Evolutionary conservation across 768 basidiomycete species (phyloP), one percentile per base, ranked within the genome.

Genomic region (Krasilnikovozyma curviuscula): DNA sequence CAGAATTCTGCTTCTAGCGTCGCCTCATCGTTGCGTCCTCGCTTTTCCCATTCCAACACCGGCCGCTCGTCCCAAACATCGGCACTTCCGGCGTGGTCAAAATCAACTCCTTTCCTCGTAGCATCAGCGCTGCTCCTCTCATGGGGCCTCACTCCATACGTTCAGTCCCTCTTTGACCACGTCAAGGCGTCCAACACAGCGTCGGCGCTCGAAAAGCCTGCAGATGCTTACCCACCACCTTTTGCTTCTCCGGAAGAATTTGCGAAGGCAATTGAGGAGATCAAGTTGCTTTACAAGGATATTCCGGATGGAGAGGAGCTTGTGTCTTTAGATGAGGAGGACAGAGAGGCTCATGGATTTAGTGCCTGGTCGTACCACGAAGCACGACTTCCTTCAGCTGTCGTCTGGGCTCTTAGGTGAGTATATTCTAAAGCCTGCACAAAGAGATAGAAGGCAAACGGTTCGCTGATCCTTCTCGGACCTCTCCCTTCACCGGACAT

Each of bases 331-430:
- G 40, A 47, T 14, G 16, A 32, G 5, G 46, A 47, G 18, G 50
- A 46, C 3, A 32, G 81, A 23, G 63, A 67, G 38, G 67, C 69
- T 28, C 70, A 79, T 50, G 81, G 81, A 4, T 76, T 72, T 29
- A 81, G 79, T 1, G 74, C 74, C 53, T 74, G 79, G 57, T 77
- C 77, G 7, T 79, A 59, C 35, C 65, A 76, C 48, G 67, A 51
- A 73, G 73, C 64, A 40, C 58, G 62, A 27, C 56, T 59, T 7
- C 78, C 76, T 40, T 74, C 69, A 33, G 58, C 68, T 64, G 73
- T 81, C 1, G 75, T 80, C 29, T 50, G 49, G 40, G 33, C 40
- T n/a, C 12, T 40, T 12, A 50, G 34, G 53, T 5, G 14, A 19
- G 28, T n/a, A n/a, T 13, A 35, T 3, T 44, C 0, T 1, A 49